These are phyloP conservation scores for Aplosporella prunicola DNA, from an alignment of 2,329 filamentous ascomycete genomes.

Conservation along the genomic window DNA sequence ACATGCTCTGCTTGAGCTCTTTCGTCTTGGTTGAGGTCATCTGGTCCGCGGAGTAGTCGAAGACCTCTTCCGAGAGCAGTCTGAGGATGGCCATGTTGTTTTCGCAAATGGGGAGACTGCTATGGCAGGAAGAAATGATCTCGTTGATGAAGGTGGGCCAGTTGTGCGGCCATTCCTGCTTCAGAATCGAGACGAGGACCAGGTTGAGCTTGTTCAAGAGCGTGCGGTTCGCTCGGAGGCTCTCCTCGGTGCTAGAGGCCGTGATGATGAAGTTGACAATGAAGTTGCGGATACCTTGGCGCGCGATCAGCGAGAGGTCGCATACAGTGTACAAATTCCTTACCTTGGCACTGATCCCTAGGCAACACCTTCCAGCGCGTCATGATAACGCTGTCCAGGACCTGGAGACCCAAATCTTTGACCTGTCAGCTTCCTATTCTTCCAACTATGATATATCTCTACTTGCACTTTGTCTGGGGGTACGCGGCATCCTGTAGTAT, in stretches of 20 bases:
- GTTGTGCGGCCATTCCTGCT: slow-evolving; percentile 99
- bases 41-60: slow-evolving; percentile 96
- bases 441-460: slow-evolving; percentile 5
- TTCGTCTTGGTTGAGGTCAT: slow-evolving; percentile 98
- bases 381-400: slow-evolving; percentile 96
- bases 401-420: slow-evolving; percentile 82
- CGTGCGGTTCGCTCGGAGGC: slow-evolving; percentile 71
- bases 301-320: slow-evolving; percentile 16
- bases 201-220: slow-evolving; percentile 97
- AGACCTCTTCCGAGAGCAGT: slow-evolving; percentile 92
- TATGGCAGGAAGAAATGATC: slow-evolving; percentile 93
- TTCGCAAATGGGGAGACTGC: slow-evolving; percentile 93
- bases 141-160: slow-evolving; percentile 99
- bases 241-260: slow-evolving; percentile 81
- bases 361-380: slow-evolving; percentile 98
- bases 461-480: slow-evolving; percentile 89
- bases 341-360: slow-evolving; percentile 88
- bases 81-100: slow-evolving; percentile 99
- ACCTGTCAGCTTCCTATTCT: slow-evolving; percentile 14
- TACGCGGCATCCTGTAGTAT: slow-evolving; percentile 90
- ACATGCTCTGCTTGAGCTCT: slow-evolving; percentile 97
- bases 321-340: slow-evolving; percentile 15
- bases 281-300: slow-evolving; percentile 89
- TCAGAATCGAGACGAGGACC: slow-evolving; percentile 91
- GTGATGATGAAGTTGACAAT: slow-evolving; percentile 98